Conservation (phyloP, 208 protist species). For the Acanthamoeba sp. region DNA sequence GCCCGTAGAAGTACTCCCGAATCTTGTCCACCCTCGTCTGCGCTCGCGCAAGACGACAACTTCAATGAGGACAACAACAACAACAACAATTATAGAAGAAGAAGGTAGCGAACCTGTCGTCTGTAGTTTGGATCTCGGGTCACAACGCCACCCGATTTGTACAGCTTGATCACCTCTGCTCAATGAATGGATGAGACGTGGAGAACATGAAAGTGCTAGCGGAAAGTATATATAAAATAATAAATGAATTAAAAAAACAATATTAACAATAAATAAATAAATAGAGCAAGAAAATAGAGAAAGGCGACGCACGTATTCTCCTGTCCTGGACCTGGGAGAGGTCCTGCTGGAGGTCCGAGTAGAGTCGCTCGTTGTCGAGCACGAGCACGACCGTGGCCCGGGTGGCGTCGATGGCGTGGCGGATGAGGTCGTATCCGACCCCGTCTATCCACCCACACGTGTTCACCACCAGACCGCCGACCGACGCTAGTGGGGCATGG, state of each 20-base stretch:
- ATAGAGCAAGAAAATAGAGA: too few relatives aligned
- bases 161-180: slow-evolving; percentile 80
- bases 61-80: background rate
- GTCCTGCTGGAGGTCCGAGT: slow-evolving; percentile 74
- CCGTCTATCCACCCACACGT: slow-evolving; percentile 86
- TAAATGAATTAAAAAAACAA: background rate
- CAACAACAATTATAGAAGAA: background rate
- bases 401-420: slow-evolving; percentile 60
- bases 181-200: background rate
- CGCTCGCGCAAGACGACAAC: background rate
- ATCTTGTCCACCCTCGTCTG: slow-evolving; percentile 79
- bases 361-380: slow-evolving; percentile 82
- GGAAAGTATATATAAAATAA: background rate
- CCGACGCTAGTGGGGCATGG: background rate
- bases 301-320: background rate
- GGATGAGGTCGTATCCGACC: slow-evolving; percentile 81
- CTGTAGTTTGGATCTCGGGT: slow-evolving; percentile 44
- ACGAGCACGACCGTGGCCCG: slow-evolving; percentile 32
- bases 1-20: slow-evolving; percentile 84
- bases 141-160: slow-evolving; percentile 83
- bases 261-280: background rate
- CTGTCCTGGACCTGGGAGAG: slow-evolving; percentile 6
- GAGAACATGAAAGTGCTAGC: background rate
- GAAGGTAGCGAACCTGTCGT: background rate
- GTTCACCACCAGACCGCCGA: slow-evolving; percentile 81